Base-by-base conservation (phyloP, 2,329 filamentous ascomycete species). In the Aspergillus pseudoglaucus region DNA sequence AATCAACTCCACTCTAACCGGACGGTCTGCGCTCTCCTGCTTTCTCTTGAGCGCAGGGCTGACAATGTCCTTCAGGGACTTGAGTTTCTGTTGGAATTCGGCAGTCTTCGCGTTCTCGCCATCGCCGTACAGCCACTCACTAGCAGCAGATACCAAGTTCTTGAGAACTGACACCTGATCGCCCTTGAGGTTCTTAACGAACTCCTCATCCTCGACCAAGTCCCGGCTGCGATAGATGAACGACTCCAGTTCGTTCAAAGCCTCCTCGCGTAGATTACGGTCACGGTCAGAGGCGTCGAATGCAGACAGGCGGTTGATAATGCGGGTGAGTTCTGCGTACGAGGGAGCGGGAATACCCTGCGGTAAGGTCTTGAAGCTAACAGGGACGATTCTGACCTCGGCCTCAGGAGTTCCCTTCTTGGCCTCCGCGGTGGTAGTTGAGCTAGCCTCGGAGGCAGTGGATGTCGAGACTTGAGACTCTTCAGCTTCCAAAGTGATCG, bases 81-180 rank as follows among this genome's bases (percentile, higher is more conserved):
- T 85, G 44, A 94, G 79, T 64, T 85, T 88, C 47, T 80, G 77
- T 66, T 85, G 87, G 59, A 98, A 79, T 42, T 85, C 82, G 3
- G 87, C 82, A 49, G 83, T 84, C 32, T 80, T 76, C 4, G 93
- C 90, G 43, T 90, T 83, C 14, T 80, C 78, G 47, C 91, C 89
- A 42, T 90, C 90, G 14, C 81, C 87, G 64, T 95, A 93, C 50
- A 98, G 82, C 91, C 93, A 98, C 9, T 95, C 90, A 58, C 87
- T 87, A 18, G 83, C 79, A 43, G 81, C 80, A 51, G 80, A 78
- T 35, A 88, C 77, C 60, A 84, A 83, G 51, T 82, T 74, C 58
- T 85, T 79, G 10, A 97, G 77, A n/a, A 72, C 69, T 6, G 76
- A 66, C 42, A 88, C 81, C 62, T 90, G 80, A 17, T 80, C 77